Evolutionary conservation across 768 basidiomycete species (phyloP).

Genomic region (Piloderma croceum): DNA sequence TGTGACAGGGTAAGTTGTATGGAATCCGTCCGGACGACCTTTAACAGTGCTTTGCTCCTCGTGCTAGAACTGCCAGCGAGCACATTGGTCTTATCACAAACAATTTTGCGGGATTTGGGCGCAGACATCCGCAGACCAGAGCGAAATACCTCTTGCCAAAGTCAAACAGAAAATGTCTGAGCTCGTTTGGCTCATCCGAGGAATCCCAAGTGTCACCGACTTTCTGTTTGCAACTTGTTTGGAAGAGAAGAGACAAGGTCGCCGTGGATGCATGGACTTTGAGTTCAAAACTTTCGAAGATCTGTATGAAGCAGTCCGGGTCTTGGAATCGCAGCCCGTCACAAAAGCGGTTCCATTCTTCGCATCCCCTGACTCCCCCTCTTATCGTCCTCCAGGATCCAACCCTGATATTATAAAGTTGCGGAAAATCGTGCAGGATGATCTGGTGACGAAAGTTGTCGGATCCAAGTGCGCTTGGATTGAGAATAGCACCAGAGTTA

Average conservation of each 20-base stretch:
- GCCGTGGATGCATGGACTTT: slow-evolving; percentile 17
- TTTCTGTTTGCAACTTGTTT: slow-evolving; percentile 12
- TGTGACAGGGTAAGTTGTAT: background rate
- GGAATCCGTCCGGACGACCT: background rate
- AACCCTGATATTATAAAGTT: slow-evolving; percentile 2
- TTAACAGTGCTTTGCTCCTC: background rate
- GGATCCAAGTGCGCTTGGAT: slow-evolving; percentile 12
- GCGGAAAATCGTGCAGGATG: slow-evolving; percentile 6
- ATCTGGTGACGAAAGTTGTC: slow-evolving; percentile 7
- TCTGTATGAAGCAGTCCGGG: slow-evolving; percentile 9
- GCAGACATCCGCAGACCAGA: slow-evolving; percentile 8
- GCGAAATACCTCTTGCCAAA: slow-evolving; percentile 12
- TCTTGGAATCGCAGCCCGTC: slow-evolving; percentile 7
- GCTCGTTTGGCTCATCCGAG: slow-evolving; percentile 17
- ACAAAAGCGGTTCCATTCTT: slow-evolving; percentile 4
- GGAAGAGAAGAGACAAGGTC: slow-evolving; percentile 6
- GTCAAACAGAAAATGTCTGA: slow-evolving; percentile 16
- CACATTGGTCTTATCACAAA: slow-evolving; percentile 16
- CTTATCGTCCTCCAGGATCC: slow-evolving; percentile 3
- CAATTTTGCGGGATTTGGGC: slow-evolving; percentile 16
- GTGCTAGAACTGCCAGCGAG: slow-evolving; percentile 10
- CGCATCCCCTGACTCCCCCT: slow-evolving; percentile 16
- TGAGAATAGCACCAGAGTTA: slow-evolving; percentile 7
- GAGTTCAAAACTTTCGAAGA: slow-evolving; percentile 16
- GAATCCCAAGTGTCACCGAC: slow-evolving; percentile 10